These are phyloP conservation scores for Fusarium verticillioides DNA, from an alignment of 2,329 filamentous ascomycete species.

Conservation along the genomic window DNA sequence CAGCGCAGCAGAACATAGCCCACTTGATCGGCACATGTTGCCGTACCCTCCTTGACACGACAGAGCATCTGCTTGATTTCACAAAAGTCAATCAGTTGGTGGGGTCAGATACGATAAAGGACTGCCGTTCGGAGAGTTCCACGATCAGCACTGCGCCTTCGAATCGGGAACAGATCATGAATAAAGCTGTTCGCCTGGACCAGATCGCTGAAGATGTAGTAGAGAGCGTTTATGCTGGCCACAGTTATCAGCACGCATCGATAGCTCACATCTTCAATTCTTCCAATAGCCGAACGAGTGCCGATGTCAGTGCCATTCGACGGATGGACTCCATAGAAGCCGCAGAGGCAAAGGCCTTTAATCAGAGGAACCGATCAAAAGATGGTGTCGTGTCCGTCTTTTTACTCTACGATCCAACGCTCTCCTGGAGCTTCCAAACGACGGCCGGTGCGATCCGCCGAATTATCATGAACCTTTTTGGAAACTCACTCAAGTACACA, in stretches of 20 bases:
- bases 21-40: slow-evolving; percentile 6
- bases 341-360: background rate
- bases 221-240: slow-evolving; percentile 4
- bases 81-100: background rate
- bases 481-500: slow-evolving; percentile 72
- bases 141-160: too few species aligned
- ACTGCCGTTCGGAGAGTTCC: rapidly evolving
- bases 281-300: too few species aligned
- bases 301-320: background rate
- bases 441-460: slow-evolving; percentile 62
- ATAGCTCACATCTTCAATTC: background rate
- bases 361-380: background rate
- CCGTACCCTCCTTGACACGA: background rate
- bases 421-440: slow-evolving; percentile 62
- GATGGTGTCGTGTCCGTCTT: background rate
- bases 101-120: rapidly evolving
- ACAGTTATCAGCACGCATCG: background rate
- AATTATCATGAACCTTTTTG: slow-evolving; percentile 72
- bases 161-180: background rate
- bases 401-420: background rate
- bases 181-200: background rate
- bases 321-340: background rate
- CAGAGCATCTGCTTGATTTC: background rate
- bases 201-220: background rate
- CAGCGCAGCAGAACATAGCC: background rate